These are phyloP conservation scores for Cetraspora pellucida DNA, from an alignment of 192 early-diverging fungal genomes.

Conservation along the genomic window DNA sequence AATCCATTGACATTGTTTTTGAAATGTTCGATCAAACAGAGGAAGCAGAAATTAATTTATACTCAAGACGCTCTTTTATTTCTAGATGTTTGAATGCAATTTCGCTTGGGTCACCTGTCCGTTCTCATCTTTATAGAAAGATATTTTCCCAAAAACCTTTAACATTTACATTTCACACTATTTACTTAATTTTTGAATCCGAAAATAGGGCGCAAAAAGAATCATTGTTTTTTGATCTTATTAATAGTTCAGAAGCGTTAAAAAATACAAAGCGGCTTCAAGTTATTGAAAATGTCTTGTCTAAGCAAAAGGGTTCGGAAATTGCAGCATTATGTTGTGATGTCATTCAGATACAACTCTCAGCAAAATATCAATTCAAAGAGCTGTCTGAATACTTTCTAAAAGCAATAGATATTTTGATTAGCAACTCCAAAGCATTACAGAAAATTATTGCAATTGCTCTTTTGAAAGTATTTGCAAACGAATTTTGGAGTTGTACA, in stretches of 20 bases:
- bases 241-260: background rate
- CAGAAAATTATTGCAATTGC: slow-evolving; percentile 28
- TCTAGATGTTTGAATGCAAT: slow-evolving; percentile 20
- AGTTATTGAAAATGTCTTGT: slow-evolving; percentile 18
- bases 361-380: background rate
- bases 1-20: slow-evolving; percentile 8
- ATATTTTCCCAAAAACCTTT: background rate
- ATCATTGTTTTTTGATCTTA: background rate
- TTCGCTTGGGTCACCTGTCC: slow-evolving; percentile 5
- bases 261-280: background rate
- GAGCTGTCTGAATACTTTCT: background rate
- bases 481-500: slow-evolving; percentile 1
- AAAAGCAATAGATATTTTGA: slow-evolving; percentile 1
- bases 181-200: slow-evolving; percentile 10
- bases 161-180: background rate
- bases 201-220: slow-evolving; percentile 3
- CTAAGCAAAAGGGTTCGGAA: background rate
- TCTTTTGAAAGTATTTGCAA: slow-evolving; percentile 32
- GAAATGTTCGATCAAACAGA: background rate
- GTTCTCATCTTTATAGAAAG: background rate
- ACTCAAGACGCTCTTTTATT: slow-evolving; percentile 23
- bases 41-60: background rate
- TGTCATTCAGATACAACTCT: slow-evolving; percentile 24
- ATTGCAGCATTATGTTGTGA: slow-evolving; percentile 31
- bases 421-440: background rate